Evolutionary conservation across 2,329 filamentous ascomycete genomes (phyloP).

Genomic region (Pseudogymnoascus sp.): DNA sequence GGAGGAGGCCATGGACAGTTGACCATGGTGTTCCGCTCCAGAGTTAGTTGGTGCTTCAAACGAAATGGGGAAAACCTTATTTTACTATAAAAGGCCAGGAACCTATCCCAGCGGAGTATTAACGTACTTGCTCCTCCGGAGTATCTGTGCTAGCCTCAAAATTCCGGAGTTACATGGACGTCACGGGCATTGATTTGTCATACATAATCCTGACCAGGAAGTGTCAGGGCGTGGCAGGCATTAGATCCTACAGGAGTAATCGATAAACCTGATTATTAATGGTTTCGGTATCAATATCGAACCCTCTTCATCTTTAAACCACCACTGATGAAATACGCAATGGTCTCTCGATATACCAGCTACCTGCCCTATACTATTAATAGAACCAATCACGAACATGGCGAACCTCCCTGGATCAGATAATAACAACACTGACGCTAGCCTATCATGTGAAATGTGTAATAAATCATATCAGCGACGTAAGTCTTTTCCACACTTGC

Average conservation of each 20-base stretch:
- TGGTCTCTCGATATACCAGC: not conserved
- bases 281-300: not conserved
- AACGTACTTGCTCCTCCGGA: not conserved
- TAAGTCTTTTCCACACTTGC: conserved; percentile 11
- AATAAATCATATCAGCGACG: conserved; percentile 19
- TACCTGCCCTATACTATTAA: not conserved
- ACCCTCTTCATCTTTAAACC: not conserved
- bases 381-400: not conserved
- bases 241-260: not conserved
- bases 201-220: too few species aligned
- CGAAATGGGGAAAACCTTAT: not conserved
- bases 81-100: not conserved
- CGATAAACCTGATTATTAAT: not conserved
- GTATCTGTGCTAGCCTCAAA: not conserved
- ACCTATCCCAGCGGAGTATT: not conserved
- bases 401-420: not conserved
- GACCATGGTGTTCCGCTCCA: not conserved
- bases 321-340: not conserved
- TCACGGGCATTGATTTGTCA: not conserved
- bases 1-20: not conserved
- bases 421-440: not conserved
- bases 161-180: not conserved
- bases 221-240: too few species aligned
- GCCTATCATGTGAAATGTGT: conserved; percentile 11
- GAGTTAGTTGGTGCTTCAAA: not conserved